phyloP scores from a whole-genome alignment of 2,329 filamentous ascomycete genomes.

The Neoscytalidium dimidiatum region DNA sequence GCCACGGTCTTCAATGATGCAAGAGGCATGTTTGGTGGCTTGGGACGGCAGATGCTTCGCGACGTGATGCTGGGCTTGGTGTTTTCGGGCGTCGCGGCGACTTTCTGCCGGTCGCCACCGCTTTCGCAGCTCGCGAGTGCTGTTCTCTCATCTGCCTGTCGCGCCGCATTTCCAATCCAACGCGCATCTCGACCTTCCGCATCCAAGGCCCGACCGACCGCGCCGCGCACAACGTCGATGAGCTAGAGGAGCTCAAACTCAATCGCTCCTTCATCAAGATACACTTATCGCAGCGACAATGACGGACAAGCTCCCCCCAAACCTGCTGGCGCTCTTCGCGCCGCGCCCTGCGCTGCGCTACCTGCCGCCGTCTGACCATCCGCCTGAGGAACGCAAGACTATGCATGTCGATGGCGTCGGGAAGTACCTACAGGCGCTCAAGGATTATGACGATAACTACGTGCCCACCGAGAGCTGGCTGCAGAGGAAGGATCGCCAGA shows the following conservation, averaged over 20 bases:
- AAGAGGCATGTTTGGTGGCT: constrained; percentile 46
- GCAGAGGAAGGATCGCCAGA: constrained; percentile 80
- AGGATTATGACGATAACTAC: constrained; percentile 76
- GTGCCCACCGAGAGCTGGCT: constrained; percentile 90
- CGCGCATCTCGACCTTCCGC: background rate
- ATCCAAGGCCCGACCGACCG: background rate
- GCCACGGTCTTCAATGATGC: constrained; percentile 55
- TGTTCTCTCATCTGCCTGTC: constrained; percentile 10
- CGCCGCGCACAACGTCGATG: background rate
- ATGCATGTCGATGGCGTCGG: constrained; percentile 72
- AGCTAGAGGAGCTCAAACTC: background rate
- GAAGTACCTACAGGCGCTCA: constrained; percentile 70
- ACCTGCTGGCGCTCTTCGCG: constrained; percentile 91
- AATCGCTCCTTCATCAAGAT: background rate
- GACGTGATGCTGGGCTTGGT: background rate
- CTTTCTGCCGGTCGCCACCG: constrained; percentile 5
- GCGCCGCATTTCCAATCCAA: constrained; percentile 1
- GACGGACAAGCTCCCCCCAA: constrained; percentile 95
- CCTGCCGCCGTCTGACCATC: constrained; percentile 78
- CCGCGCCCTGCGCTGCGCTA: constrained; percentile 90
- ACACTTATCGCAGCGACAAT: constrained; percentile 51
- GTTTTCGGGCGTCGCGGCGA: background rate
- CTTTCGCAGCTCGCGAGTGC: background rate
- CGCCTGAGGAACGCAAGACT: constrained; percentile 80
- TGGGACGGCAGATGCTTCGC: constrained; percentile 19